A percentile compares a stretch with the other conserved stretches of the same genome.
Conservation (phyloP, 768 basidiomycete genomes). For the Phaeotremella skinneri region DNA sequence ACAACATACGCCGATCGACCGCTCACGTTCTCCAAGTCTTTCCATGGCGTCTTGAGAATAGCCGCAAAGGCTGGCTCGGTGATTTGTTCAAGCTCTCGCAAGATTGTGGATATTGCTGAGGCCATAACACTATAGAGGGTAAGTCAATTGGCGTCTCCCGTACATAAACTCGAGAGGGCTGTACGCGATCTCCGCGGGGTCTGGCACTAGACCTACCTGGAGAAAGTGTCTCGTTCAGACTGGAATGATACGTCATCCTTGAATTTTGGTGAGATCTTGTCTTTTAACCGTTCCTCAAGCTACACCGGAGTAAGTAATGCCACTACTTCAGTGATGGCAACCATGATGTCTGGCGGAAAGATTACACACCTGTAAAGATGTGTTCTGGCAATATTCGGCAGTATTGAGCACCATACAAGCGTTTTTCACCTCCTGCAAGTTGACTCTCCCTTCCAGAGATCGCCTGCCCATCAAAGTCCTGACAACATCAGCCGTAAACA, state of each 20-base stretch:
- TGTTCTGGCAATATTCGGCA: slow-evolving; percentile 93
- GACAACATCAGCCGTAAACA: slow-evolving; percentile 2
- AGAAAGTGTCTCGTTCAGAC: slow-evolving; percentile 80
- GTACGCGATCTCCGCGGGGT: no score
- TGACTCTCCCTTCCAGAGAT: slow-evolving; percentile 77
- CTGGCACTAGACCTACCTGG: slow-evolving; percentile 62
- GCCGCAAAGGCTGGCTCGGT: slow-evolving; percentile 75
- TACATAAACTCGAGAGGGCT: no score
- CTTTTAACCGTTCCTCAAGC: slow-evolving; percentile 88
- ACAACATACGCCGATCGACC: slow-evolving; percentile 77
- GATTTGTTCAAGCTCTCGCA: slow-evolving; percentile 80
- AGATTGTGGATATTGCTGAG: slow-evolving; percentile 70
- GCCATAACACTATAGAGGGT: slow-evolving; percentile 67
- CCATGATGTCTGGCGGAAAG: no score
- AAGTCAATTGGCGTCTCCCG: neutral
- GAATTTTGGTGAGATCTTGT: slow-evolving; percentile 72
- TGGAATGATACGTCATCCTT: slow-evolving; percentile 79
- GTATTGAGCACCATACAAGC: slow-evolving; percentile 92
- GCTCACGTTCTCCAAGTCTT: slow-evolving; percentile 73
- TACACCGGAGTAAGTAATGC: slow-evolving; percentile 46
- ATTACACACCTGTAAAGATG: slow-evolving; percentile 70
- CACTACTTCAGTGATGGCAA: no score
- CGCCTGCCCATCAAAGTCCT: slow-evolving; percentile 55
- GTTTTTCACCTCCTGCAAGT: slow-evolving; percentile 70
- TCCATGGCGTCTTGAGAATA: slow-evolving; percentile 78